These are phyloP conservation scores for Pseudogymnoascus sp. DNA, from an alignment of 2,329 filamentous ascomycete genomes.

Conservation along the genomic window DNA sequence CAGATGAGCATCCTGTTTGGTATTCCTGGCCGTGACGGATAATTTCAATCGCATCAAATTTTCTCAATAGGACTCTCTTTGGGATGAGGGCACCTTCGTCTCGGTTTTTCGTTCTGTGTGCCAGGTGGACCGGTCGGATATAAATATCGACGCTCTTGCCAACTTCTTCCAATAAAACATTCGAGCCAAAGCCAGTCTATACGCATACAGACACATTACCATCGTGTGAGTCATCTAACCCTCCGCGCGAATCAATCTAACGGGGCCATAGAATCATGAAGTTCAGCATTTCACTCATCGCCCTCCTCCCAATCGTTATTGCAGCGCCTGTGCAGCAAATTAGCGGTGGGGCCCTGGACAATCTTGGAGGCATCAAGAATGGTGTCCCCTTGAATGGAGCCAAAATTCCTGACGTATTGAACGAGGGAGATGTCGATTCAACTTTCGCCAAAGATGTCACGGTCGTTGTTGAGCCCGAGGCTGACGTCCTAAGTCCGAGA, in stretches of 20 bases:
- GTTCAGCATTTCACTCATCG: neutral
- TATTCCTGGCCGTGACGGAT: neutral
- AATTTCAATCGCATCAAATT: neutral
- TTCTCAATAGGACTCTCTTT: neutral
- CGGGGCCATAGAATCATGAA: neutral
- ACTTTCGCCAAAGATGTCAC: neutral
- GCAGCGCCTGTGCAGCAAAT: neutral
- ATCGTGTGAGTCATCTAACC: neutral
- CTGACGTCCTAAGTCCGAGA: neutral
- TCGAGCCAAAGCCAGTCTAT: neutral
- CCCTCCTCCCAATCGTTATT: neutral
- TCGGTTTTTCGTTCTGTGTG: neutral
- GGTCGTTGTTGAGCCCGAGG: neutral
- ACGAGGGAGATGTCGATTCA: neutral
- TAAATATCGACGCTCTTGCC: neutral
- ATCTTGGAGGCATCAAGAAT: too few species aligned
- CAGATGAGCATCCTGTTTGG: neutral
- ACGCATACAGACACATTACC: neutral
- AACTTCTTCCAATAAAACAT: neutral
- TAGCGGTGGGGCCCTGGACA: too few species aligned
- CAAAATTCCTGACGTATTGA: neutral
- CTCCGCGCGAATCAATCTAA: neutral
- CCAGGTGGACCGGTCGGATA: neutral
- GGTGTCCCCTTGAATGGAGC: too few species aligned
- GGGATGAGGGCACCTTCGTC: neutral